phyloP scores from a whole-genome alignment of 805 yeast genomes.

The Metahyphopichia silvanorum region DNA sequence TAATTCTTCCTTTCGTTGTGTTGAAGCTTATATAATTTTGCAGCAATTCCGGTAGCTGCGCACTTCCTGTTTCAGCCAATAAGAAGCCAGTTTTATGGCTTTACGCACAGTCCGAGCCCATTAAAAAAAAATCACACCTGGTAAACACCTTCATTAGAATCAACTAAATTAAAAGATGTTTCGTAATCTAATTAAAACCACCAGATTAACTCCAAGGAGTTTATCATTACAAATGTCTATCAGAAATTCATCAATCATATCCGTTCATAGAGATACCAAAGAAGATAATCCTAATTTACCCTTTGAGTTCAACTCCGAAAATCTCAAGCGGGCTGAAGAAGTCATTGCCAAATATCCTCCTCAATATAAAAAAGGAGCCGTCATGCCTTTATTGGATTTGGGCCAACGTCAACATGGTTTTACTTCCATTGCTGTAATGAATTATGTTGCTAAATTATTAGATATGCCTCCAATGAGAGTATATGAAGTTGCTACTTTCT shows the following conservation, averaged over 20 bases:
- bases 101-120: constrained; percentile 1
- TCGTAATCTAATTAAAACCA: constrained; percentile 11
- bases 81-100: not conserved
- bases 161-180: too few species aligned
- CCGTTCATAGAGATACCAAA: constrained; percentile 72
- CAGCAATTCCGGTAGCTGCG: too few species aligned
- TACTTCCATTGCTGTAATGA: constrained; percentile 85
- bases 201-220: too few species aligned
- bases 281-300: constrained; percentile 65
- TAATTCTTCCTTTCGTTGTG: too few species aligned
- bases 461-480: constrained; percentile 95
- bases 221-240: too few species aligned
- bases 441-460: constrained; percentile 77
- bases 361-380: constrained; percentile 83
- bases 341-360: constrained; percentile 79
- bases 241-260: constrained; percentile 38
- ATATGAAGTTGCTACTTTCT: constrained; percentile 87
- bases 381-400: constrained; percentile 81
- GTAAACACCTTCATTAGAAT: too few species aligned
- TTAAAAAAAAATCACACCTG: too few species aligned
- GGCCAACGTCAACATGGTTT: constrained; percentile 88
- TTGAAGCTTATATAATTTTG: too few species aligned
- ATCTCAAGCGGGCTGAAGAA: constrained; percentile 63
- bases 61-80: too few species aligned
- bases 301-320: constrained; percentile 69